Base-by-base conservation (phyloP, 2,329 filamentous ascomycete species). In the Fusarium xyrophilum region DNA sequence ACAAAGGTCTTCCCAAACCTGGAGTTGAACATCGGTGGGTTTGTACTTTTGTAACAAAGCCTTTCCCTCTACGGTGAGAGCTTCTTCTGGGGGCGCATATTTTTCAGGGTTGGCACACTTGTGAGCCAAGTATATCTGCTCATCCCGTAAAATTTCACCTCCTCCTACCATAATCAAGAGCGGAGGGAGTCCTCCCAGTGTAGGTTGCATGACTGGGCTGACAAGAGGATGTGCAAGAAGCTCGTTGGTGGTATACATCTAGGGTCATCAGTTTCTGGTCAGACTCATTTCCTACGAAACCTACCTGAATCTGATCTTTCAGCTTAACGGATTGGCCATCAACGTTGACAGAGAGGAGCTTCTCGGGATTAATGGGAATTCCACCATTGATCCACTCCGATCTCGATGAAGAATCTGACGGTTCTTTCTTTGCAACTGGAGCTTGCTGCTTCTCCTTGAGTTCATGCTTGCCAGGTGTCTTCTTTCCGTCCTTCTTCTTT, bases 1-100 rank as follows among this genome's bases (percentile, higher is more conserved):
- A 74, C 96, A 98, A 5, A 98, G 82, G 73, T 97, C 92, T 60
- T 98, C 95, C 94, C 95, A 98, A 3, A 98, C 90, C 76, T 98
- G 96, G 4, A 99, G 84, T 76, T 97, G 93, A 1, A 98, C 95
- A 72, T 97, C 88, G 0, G 96, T 99, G 0, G 93, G 92, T 60
- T 88, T 88, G 78, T 93, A 96, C 65, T 85, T 88, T 36, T 84
- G 81, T 19, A 96, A 74, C 15, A 83, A 79, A 7, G 85, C 83
- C 23, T 84, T 84, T 30, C 90, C 89, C 62, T 85, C 83, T 38
- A 90, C 86, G 35, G 89, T 84, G 63, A 96, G 81, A 43, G 88
- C 83, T 0, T 83, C 82, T 38, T 91, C 85, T 1, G 86, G 84
- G 0, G 92, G 92, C 1, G 91, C 86, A 73, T 97, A 98, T 62